phyloP scores from a whole-genome alignment of 2,329 filamentous ascomycete genomes.

The Aspergillus uvarum region DNA sequence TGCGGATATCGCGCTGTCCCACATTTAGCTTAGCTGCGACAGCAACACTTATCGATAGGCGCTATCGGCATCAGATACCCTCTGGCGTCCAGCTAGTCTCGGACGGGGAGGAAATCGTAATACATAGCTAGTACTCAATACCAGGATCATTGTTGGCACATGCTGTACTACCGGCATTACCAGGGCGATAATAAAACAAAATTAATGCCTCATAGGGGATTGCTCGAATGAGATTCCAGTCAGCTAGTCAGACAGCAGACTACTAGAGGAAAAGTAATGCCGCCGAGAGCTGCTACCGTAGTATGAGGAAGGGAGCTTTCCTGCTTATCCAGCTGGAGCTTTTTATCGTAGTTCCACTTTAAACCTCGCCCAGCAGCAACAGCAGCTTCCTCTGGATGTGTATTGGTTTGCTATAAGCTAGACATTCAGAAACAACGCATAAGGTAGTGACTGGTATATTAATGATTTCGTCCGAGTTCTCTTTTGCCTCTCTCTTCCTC shows the following conservation, averaged over 20 bases:
- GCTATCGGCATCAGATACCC: slow-evolving; percentile 10
- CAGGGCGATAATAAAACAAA: neutral
- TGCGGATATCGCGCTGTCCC: slow-evolving; percentile 22
- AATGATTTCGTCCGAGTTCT: neutral
- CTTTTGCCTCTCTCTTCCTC: neutral
- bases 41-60: slow-evolving; percentile 15
- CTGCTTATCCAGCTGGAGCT: neutral
- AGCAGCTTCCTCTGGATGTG: neutral
- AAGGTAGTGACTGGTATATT: neutral
- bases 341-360: neutral
- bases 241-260: neutral
- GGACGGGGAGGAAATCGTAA: slow-evolving; percentile 4
- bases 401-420: no score
- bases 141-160: neutral
- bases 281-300: neutral
- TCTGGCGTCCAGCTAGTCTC: neutral
- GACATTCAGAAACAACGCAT: no score
- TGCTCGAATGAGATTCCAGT: neutral
- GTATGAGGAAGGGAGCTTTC: neutral
- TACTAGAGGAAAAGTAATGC: neutral
- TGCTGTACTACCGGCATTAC: slow-evolving; percentile 7
- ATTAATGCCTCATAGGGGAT: slow-evolving; percentile 4
- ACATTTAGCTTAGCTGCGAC: slow-evolving; percentile 16
- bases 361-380: neutral
- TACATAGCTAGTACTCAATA: neutral